phyloP scores from a whole-genome alignment of 2,329 filamentous ascomycete species.

The Monosporascus sp. region DNA sequence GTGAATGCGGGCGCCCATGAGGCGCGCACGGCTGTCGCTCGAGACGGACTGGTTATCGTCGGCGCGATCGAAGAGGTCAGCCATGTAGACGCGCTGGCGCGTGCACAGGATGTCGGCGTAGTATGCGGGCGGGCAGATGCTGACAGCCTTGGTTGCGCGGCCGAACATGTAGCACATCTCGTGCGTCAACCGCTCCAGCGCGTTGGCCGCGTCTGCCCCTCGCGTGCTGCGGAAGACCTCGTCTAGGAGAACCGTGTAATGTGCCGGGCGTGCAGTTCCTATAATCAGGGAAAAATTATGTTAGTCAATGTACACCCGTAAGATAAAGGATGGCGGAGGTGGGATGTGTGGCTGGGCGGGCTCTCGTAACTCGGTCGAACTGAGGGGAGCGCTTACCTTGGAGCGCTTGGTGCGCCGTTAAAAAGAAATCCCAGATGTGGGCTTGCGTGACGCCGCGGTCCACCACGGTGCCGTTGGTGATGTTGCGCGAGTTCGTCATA shows the following conservation, averaged over 20 bases:
- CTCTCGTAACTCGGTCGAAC: too few species aligned
- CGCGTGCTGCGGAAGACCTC: conserved; percentile 54
- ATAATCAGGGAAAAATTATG: conserved; percentile 1
- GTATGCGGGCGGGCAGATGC: conserved; percentile 82
- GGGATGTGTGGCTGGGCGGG: too few species aligned
- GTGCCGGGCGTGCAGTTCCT: conserved; percentile 71
- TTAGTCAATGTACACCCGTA: not conserved
- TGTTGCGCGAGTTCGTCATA: conserved; percentile 55
- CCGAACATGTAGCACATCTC: conserved; percentile 80
- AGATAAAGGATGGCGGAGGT: not conserved
- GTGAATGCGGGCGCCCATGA: conserved; percentile 32
- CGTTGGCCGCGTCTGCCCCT: conserved; percentile 48
- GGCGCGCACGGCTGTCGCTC: not conserved
- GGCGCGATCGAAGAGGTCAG: conserved; percentile 50
- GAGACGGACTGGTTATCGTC: conserved; percentile 22
- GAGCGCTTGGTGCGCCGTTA: conserved; percentile 74
- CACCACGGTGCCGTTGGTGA: conserved; percentile 72
- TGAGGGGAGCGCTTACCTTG: conserved; percentile 46
- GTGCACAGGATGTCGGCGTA: conserved; percentile 85
- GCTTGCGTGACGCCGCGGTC: conserved; percentile 77
- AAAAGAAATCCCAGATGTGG: conserved; percentile 76
- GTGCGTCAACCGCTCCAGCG: conserved; percentile 68
- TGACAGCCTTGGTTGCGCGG: conserved; percentile 82
- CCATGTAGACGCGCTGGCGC: conserved; percentile 67
- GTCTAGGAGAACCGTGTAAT: conserved; percentile 73